A percentile compares a stretch with the other conserved stretches of the same genome.
Conservation (phyloP, 1,284 basidiomycete genomes). For the Marasmius fiardii region DNA sequence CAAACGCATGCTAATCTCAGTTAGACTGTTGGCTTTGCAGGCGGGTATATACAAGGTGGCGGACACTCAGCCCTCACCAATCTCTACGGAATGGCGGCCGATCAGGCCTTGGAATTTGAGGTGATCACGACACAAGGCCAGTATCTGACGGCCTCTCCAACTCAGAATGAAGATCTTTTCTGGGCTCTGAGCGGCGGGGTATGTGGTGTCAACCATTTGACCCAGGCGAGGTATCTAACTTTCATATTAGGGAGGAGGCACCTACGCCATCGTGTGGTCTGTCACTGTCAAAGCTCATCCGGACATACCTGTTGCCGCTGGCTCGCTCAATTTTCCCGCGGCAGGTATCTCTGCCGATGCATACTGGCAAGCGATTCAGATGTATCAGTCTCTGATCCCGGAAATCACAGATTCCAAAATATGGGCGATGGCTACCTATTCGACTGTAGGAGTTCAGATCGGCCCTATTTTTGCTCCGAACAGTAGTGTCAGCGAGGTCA, state of each 20-base stretch:
- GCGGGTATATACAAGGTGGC: conserved; percentile 11
- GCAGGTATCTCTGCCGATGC: conserved; percentile 8
- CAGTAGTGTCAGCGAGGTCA: not conserved
- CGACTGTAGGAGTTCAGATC: not conserved
- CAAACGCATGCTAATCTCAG: not conserved
- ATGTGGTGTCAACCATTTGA: not conserved
- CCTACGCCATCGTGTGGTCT: conserved; percentile 1
- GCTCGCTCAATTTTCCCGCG: conserved; percentile 9
- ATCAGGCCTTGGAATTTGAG: conserved; percentile 1
- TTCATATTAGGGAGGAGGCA: conserved; percentile 9
- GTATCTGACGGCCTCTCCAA: not conserved
- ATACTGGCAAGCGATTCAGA: too few species aligned
- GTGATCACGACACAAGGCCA: not conserved
- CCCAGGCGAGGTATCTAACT: not conserved
- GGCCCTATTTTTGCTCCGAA: not conserved
- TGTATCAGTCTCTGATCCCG: conserved; percentile 10
- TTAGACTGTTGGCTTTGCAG: conserved; percentile 14
- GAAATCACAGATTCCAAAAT: conserved; percentile 1
- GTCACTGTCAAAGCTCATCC: conserved; percentile 6
- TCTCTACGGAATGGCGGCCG: conserved; percentile 4
- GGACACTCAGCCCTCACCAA: conserved; percentile 5
- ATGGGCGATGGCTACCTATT: not conserved
- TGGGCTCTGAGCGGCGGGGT: conserved; percentile 9
- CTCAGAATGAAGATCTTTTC: not conserved
- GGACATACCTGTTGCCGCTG: conserved; percentile 12